These are phyloP conservation scores for Globisporangium barbulae DNA, from an alignment of 352 stramenopile genomes.

Conservation along the genomic window DNA sequence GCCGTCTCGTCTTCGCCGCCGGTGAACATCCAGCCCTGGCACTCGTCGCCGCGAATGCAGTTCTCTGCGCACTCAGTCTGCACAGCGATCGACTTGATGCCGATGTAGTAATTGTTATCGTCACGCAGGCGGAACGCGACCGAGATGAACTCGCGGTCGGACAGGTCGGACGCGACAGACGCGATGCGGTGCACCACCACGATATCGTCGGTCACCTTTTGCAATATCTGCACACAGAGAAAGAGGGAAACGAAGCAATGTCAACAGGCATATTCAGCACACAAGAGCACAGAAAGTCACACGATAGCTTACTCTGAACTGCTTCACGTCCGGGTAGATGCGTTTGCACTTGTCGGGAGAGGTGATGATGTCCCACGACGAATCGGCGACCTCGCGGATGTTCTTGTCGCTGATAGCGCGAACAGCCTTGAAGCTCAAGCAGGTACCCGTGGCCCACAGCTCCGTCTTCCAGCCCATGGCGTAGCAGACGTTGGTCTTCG, in stretches of 20 bases:
- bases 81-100: slow-evolving; percentile 69
- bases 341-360: slow-evolving; percentile 78
- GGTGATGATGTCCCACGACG: slow-evolving; percentile 84
- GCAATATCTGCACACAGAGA: slow-evolving; percentile 38
- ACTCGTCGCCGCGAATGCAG: slow-evolving; percentile 79
- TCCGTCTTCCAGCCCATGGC: slow-evolving; percentile 86
- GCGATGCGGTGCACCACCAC: slow-evolving; percentile 76
- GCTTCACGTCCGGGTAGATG: slow-evolving; percentile 82
- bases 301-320: slow-evolving; percentile 55
- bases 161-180: slow-evolving; percentile 67
- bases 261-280: slow-evolving; percentile 1
- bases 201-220: slow-evolving; percentile 84
- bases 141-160: slow-evolving; percentile 75
- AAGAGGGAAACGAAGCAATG: neutral
- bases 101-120: slow-evolving; percentile 77
- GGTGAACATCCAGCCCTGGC: slow-evolving; percentile 84
- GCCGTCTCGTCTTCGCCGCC: slow-evolving; percentile 57
- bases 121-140: slow-evolving; percentile 73
- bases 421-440: slow-evolving; percentile 69
- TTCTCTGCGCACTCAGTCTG: slow-evolving; percentile 72
- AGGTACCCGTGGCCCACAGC: slow-evolving; percentile 73
- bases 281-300: neutral
- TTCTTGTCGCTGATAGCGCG: slow-evolving; percentile 66
- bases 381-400: slow-evolving; percentile 65
- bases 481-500: slow-evolving; percentile 83